Percentiles rank a stretch among this genome's conserved stretches.
Evolutionary conservation across 305 asterid genomes (phyloP).

Genomic region (Fraxinus albicans): DNA sequence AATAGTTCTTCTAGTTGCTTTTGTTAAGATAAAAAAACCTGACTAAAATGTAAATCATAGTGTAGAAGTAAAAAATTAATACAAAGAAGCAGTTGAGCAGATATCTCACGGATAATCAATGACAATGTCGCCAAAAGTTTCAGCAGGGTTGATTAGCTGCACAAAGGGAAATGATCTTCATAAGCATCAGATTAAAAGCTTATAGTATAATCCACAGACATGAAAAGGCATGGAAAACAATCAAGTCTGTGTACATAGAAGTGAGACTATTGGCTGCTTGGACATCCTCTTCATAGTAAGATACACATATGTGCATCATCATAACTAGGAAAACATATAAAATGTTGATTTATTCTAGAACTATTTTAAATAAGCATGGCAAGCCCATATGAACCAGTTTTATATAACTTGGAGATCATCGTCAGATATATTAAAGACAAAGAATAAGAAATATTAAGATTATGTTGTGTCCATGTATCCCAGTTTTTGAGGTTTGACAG

Average conservation of each 20-base stretch:
- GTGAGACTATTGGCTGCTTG: background rate
- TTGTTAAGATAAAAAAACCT: background rate
- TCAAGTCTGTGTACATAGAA: constrained; percentile 16
- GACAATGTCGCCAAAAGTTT: constrained; percentile 97
- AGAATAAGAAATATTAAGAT: background rate
- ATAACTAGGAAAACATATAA: background rate
- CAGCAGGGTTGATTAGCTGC: constrained; percentile 97
- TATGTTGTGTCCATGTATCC: background rate
- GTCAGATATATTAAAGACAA: background rate
- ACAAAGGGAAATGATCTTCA: constrained; percentile 22
- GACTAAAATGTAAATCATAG: constrained; percentile 8
- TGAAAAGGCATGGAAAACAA: constrained; percentile 7
- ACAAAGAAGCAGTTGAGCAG: constrained; percentile 25
- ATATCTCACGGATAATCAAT: constrained; percentile 95
- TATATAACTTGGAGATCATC: background rate
- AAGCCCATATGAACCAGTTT: background rate
- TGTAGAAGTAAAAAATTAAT: background rate
- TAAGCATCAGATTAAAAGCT: constrained; percentile 22
- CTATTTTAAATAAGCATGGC: background rate
- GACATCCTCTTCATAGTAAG: background rate
- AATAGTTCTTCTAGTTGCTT: constrained; percentile 9
- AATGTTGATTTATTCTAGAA: background rate
- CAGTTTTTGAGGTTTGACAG: background rate
- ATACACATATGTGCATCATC: background rate
- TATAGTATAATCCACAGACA: background rate